Evolutionary conservation across 2,329 filamentous ascomycete genomes (phyloP).

Genomic region (Apiospora rasikravindrae): DNA sequence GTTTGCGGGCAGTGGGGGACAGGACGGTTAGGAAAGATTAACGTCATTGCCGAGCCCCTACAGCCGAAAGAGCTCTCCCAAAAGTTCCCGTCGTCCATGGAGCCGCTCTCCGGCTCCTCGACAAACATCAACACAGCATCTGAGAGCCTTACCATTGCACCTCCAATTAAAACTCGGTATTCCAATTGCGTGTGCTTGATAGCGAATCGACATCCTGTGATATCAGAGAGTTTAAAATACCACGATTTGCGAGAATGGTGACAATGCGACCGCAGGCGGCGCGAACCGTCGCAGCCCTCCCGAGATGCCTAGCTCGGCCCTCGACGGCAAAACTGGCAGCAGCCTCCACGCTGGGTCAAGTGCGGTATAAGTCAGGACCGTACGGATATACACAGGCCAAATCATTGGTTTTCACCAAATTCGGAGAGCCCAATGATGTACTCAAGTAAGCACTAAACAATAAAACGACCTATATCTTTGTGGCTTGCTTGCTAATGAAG

Average conservation of each 20-base stretch:
- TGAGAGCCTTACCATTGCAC: neutral
- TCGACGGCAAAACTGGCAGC: slow-evolving; percentile 21
- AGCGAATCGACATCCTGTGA: neutral
- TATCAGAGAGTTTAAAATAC: neutral
- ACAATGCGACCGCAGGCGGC: slow-evolving; percentile 13
- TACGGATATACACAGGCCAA: slow-evolving; percentile 88
- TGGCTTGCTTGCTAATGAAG: slow-evolving; percentile 17
- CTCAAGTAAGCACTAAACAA: slow-evolving; percentile 53
- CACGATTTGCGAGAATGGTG: neutral
- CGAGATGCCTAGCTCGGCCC: slow-evolving; percentile 20
- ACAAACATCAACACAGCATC: neutral
- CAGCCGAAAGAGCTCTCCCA: neutral
- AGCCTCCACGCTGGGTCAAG: slow-evolving; percentile 31
- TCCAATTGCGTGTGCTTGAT: neutral
- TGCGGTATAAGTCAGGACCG: slow-evolving; percentile 61
- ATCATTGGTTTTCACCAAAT: slow-evolving; percentile 75
- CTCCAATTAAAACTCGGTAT: neutral
- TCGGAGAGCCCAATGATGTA: slow-evolving; percentile 77
- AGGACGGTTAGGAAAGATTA: slow-evolving; percentile 2
- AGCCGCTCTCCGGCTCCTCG: neutral
- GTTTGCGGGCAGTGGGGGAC: neutral
- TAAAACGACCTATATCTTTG: slow-evolving; percentile 16
- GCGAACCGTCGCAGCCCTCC: slow-evolving; percentile 10
- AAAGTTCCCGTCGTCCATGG: neutral
- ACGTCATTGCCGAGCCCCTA: slow-evolving; percentile 25